phyloP scores from a whole-genome alignment of 1,284 basidiomycete species.

The Tilletia indica region DNA sequence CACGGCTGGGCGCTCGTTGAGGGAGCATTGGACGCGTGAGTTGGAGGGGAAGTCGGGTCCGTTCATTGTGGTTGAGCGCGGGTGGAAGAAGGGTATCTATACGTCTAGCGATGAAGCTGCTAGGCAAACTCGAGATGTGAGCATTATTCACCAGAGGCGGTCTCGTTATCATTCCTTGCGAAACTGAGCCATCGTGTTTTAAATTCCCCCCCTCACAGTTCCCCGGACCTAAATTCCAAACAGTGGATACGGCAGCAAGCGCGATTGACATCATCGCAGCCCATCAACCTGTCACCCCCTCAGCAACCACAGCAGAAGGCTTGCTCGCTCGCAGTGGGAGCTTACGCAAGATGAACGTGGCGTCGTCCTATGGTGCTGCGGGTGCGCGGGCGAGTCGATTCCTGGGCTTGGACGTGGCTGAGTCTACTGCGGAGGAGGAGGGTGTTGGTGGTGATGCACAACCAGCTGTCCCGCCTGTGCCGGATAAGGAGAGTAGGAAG shows the following conservation, averaged over 20 bases:
- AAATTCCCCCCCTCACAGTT: background rate
- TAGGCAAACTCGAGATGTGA: conserved; percentile 32
- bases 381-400: background rate
- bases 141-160: background rate
- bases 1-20: background rate
- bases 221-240: conserved; percentile 4
- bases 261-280: conserved; percentile 13
- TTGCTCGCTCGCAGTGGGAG: conserved; percentile 8
- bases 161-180: background rate
- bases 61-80: conserved; percentile 33
- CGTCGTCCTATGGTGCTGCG: conserved; percentile 1
- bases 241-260: background rate
- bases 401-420: background rate
- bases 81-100: conserved; percentile 40
- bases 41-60: conserved; percentile 16
- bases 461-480: background rate
- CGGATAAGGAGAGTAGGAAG: background rate
- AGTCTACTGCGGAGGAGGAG: background rate
- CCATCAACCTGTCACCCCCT: conserved; percentile 1
- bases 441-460: background rate
- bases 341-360: background rate
- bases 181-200: background rate
- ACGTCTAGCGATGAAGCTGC: conserved; percentile 30
- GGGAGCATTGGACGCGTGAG: conserved; percentile 11
- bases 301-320: conserved; percentile 3